A percentile compares a stretch with the other conserved stretches of the same genome.
Evolutionary conservation across 1,284 basidiomycete species (phyloP).

Genomic region (Irpex sp.): DNA sequence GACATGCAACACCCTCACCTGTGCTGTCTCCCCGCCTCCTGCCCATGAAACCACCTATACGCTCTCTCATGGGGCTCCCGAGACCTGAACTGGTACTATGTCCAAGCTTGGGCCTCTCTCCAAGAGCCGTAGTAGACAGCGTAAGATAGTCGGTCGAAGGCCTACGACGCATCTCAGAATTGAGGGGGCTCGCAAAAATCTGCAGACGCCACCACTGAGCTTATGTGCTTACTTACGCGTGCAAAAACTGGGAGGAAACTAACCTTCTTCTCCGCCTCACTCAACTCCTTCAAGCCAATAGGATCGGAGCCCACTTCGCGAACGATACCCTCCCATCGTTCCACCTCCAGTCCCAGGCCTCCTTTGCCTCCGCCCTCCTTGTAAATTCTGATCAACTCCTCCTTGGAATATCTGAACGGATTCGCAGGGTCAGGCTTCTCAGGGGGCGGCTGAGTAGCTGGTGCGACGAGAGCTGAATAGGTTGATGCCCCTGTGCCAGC

Average conservation of each 20-base stretch:
- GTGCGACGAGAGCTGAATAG: conserved; percentile 75
- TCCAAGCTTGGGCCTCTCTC: conserved; percentile 53
- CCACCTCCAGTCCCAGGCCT: conserved; percentile 78
- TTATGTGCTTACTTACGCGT: background rate
- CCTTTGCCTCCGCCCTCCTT: conserved; percentile 72
- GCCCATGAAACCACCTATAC: conserved; percentile 52
- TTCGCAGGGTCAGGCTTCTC: conserved; percentile 58
- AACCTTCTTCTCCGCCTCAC: conserved; percentile 86
- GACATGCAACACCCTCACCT: conserved; percentile 34
- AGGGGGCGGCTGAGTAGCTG: conserved; percentile 41
- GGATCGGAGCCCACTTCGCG: conserved; percentile 71
- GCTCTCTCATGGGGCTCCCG: conserved; percentile 58
- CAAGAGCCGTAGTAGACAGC: conserved; percentile 40
- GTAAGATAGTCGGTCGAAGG: conserved; percentile 69
- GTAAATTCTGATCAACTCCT: conserved; percentile 81
- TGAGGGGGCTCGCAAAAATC: conserved; percentile 70
- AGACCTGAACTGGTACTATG: conserved; percentile 38
- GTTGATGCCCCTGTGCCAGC: conserved; percentile 52
- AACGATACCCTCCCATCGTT: conserved; percentile 82
- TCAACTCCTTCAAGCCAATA: conserved; percentile 71
- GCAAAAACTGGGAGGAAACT: conserved; percentile 17
- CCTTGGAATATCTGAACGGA: conserved; percentile 83
- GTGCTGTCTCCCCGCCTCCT: conserved; percentile 64
- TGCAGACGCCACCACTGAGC: conserved; percentile 21
- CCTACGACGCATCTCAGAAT: conserved; percentile 76